Conservation (phyloP, 2,329 filamentous ascomycete species). For the Colletotrichum shisoi region DNA sequence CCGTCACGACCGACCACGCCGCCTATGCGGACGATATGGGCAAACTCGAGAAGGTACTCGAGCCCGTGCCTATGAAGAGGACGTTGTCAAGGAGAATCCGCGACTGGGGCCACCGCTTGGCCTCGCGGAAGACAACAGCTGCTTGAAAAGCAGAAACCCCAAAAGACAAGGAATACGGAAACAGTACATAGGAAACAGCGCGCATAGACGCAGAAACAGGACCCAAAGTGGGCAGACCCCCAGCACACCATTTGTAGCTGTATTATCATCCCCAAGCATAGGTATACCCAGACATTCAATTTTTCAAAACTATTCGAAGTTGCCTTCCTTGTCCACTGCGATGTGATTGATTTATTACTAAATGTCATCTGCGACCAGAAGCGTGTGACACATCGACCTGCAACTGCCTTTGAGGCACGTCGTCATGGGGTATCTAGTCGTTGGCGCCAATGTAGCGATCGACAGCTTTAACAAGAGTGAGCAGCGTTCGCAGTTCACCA, state of each 20-base stretch:
- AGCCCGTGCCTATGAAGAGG: slow-evolving; percentile 19
- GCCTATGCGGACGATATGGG: slow-evolving; percentile 26
- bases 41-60: slow-evolving; percentile 8
- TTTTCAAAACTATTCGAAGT: slow-evolving; percentile 23
- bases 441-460: slow-evolving; percentile 8
- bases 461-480: not conserved
- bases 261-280: slow-evolving; percentile 31
- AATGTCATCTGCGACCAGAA: too few relatives aligned
- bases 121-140: slow-evolving; percentile 10
- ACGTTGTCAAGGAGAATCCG: slow-evolving; percentile 30
- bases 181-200: slow-evolving; percentile 19
- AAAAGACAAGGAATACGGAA: slow-evolving; percentile 9
- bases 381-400: too few relatives aligned
- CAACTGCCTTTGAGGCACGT: not conserved
- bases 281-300: slow-evolving; percentile 28
- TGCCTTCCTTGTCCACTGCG: not conserved
- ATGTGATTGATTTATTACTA: too few relatives aligned
- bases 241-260: slow-evolving; percentile 25
- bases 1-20: slow-evolving; percentile 19
- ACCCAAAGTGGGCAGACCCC: slow-evolving; percentile 17
- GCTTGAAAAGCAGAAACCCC: slow-evolving; percentile 6
- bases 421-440: too few relatives aligned
- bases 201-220: slow-evolving; percentile 26
- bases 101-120: slow-evolving; percentile 38
- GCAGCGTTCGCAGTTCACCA: not conserved